A percentile compares a stretch with the other conserved stretches of the same genome.
Conservation (phyloP, 2,329 filamentous ascomycete genomes). For the Fusarium kyushuense region DNA sequence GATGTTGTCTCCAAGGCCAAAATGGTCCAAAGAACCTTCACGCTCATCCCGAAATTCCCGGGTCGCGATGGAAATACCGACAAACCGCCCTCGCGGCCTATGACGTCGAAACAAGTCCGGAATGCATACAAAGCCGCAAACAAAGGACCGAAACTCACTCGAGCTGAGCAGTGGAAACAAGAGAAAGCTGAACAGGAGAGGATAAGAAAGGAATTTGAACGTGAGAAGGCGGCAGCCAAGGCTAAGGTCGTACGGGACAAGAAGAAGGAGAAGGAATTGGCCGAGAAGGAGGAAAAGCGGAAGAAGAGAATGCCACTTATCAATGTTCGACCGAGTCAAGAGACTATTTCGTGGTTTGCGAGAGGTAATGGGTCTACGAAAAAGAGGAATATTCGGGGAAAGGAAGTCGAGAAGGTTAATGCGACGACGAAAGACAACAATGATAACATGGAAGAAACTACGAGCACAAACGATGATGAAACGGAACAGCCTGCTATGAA, state of each 20-base stretch:
- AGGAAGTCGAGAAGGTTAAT: constrained; percentile 22
- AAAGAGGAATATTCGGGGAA: constrained; percentile 49
- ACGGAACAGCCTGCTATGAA: neutral
- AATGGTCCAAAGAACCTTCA: constrained; percentile 61
- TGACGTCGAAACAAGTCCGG: constrained; percentile 59
- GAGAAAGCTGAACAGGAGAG: constrained; percentile 65
- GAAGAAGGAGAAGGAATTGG: constrained; percentile 66
- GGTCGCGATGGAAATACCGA: constrained; percentile 39
- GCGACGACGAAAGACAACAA: constrained; percentile 5
- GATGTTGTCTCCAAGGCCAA: constrained; percentile 36
- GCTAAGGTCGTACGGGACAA: constrained; percentile 65
- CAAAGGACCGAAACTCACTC: constrained; percentile 54
- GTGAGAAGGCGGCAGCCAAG: constrained; percentile 61
- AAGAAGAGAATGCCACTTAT: constrained; percentile 66
- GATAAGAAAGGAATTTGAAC: constrained; percentile 65
- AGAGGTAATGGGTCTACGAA: constrained; percentile 51
- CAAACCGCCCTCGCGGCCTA: constrained; percentile 47
- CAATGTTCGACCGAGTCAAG: constrained; percentile 68
- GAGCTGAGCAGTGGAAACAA: constrained; percentile 55
- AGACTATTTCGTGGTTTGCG: constrained; percentile 67
- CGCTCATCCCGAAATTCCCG: constrained; percentile 55
- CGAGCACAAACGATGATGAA: constrained; percentile 1
- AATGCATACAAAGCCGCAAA: constrained; percentile 55
- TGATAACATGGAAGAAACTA: neutral
- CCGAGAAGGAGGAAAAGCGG: constrained; percentile 62